phyloP scores from a whole-genome alignment of 768 basidiomycete genomes.

The Amanita subjunquillea region DNA sequence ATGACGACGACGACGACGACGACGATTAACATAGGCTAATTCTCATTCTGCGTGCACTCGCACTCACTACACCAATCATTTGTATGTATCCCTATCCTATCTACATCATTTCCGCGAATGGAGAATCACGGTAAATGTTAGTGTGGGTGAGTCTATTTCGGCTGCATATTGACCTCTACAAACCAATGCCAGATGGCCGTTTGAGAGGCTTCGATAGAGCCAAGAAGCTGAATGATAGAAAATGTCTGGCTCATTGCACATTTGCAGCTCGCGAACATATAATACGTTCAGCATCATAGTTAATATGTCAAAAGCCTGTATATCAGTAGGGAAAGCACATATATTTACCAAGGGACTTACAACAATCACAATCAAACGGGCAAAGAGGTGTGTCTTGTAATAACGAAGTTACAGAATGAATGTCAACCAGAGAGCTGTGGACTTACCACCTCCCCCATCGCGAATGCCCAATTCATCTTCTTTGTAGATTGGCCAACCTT shows the following conservation, averaged over 20 bases:
- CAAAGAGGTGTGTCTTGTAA: constrained; percentile 67
- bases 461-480: constrained; percentile 73
- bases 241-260: no score
- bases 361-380: constrained; percentile 86
- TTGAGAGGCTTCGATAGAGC: constrained; percentile 52
- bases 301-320: constrained; percentile 13
- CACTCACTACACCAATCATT: constrained; percentile 11
- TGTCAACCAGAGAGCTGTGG: constrained; percentile 5
- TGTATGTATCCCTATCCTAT: constrained; percentile 14
- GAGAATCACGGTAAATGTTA: neutral
- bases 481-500: constrained; percentile 72
- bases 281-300: neutral
- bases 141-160: constrained; percentile 25
- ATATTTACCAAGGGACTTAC: constrained; percentile 31
- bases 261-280: neutral
- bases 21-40: constrained; percentile 12
- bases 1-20: constrained; percentile 47
- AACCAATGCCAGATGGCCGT: constrained; percentile 30
- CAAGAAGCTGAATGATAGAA: constrained; percentile 9
- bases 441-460: constrained; percentile 62
- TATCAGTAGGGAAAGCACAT: neutral
- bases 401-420: constrained; percentile 13
- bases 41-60: neutral
- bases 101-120: neutral
- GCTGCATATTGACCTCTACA: constrained; percentile 55